A percentile compares a stretch with the other conserved stretches of the same genome.
Conservation (phyloP, 345 rosid genomes). For the Punica granatum region DNA sequence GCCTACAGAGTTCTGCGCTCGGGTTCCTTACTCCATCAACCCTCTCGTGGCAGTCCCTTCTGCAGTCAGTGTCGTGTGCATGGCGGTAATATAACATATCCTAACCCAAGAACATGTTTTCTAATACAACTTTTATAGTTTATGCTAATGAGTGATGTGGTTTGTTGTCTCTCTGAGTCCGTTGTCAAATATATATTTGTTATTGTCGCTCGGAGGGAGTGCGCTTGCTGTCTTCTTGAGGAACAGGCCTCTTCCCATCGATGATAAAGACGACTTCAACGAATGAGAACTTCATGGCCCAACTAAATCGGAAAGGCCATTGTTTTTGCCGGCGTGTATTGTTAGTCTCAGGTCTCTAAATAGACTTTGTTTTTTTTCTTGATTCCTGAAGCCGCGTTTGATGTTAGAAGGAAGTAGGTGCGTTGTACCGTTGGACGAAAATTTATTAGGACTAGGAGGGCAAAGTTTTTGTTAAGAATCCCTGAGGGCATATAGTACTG, state of each 20-base stretch:
- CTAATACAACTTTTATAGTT: not conserved
- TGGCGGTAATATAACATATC: conserved; percentile 60
- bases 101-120: not conserved
- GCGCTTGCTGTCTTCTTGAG: conserved; percentile 92
- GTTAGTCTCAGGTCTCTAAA: not conserved
- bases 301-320: not conserved
- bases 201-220: conserved; percentile 83
- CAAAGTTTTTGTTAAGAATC: not conserved
- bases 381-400: not conserved
- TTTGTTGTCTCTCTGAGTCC: not conserved
- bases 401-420: not conserved
- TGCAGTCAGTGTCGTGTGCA: conserved; percentile 95
- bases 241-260: conserved; percentile 59
- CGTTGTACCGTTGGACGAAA: too few relatives aligned
- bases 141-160: not conserved
- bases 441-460: too few relatives aligned
- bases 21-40: conserved; percentile 89
- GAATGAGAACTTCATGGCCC: conserved; percentile 27
- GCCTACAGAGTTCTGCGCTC: conserved; percentile 82
- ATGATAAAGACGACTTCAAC: conserved; percentile 90
- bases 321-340: not conserved
- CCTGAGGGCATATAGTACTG: not conserved
- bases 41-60: conserved; percentile 96
- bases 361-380: not conserved
- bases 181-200: not conserved